A percentile compares a stretch with the other conserved stretches of the same genome.
Conservation (phyloP, 192 early-diverging fungal species). For the Mortierella claussenii region DNA sequence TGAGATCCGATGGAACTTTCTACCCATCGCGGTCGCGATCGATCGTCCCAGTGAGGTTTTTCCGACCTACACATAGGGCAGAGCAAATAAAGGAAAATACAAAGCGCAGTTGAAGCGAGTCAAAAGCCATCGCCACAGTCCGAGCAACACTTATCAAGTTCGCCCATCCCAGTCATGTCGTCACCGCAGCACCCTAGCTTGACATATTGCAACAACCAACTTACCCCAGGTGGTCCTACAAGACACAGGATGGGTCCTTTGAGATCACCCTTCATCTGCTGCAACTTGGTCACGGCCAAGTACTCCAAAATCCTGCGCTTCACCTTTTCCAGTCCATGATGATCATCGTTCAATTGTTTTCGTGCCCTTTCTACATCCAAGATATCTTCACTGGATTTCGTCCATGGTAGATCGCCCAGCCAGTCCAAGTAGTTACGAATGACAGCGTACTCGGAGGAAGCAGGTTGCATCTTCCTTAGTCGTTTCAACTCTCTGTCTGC, state of each 20-base stretch:
- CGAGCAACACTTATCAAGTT: no score
- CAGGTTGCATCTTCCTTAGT: slow-evolving; percentile 74
- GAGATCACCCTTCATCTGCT: slow-evolving; percentile 69
- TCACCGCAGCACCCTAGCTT: neutral
- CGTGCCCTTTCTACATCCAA: slow-evolving; percentile 75
- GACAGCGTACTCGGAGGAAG: slow-evolving; percentile 82
- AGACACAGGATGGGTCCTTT: slow-evolving; percentile 84
- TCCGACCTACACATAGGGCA: no score
- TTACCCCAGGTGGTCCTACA: slow-evolving; percentile 69
- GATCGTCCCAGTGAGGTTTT: slow-evolving; percentile 88
- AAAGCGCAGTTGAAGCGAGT: no score
- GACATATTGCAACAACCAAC: no score
- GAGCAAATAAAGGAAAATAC: no score
- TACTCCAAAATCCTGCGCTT: slow-evolving; percentile 88
- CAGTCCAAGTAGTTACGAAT: slow-evolving; percentile 82
- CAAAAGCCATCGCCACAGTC: no score
- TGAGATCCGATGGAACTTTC: slow-evolving; percentile 86
- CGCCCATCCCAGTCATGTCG: neutral
- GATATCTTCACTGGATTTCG: slow-evolving; percentile 63
- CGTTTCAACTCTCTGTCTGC: slow-evolving; percentile 75
- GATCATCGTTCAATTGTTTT: slow-evolving; percentile 79
- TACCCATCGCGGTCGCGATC: slow-evolving; percentile 78
- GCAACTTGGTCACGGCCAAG: slow-evolving; percentile 81
- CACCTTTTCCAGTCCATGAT: slow-evolving; percentile 83
- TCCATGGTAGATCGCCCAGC: slow-evolving; percentile 85